Conservation (phyloP, 2,329 filamentous ascomycete genomes). For the Epicoccum sorghinum region DNA sequence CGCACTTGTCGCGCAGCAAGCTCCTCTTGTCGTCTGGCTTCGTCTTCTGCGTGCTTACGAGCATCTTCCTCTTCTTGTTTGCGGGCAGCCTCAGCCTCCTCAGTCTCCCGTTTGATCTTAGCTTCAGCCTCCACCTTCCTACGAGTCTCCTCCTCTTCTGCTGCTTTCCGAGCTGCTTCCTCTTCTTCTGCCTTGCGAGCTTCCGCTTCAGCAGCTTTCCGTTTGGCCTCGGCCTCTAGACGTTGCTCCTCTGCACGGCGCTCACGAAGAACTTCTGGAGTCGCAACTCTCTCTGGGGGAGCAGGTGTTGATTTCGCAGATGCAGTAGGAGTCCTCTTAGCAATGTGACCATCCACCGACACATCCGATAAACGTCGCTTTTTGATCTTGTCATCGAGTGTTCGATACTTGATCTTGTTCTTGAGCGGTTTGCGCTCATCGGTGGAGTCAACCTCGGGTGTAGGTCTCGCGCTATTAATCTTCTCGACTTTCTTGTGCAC, state of each 20-base stretch:
- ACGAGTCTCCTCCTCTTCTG: slow-evolving; percentile 36
- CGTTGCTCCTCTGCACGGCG: slow-evolving; percentile 44
- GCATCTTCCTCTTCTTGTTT: slow-evolving; percentile 41
- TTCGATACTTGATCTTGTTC: slow-evolving; percentile 41
- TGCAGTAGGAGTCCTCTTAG: slow-evolving; percentile 41
- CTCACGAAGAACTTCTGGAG: slow-evolving; percentile 42
- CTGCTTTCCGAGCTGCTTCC: slow-evolving; percentile 36
- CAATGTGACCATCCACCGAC: slow-evolving; percentile 36
- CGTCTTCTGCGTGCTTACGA: slow-evolving; percentile 37
- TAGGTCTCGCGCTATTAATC: slow-evolving; percentile 36
- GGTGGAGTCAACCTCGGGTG: slow-evolving; percentile 43
- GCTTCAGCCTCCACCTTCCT: slow-evolving; percentile 40
- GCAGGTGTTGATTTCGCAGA: slow-evolving; percentile 46
- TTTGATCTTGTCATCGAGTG: slow-evolving; percentile 41
- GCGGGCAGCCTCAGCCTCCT: slow-evolving; percentile 42
- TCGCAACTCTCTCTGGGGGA: slow-evolving; percentile 42
- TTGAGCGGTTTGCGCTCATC: slow-evolving; percentile 43
- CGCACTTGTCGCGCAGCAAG: slow-evolving; percentile 42
- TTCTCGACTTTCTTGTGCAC: slow-evolving; percentile 36
- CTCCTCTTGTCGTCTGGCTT: slow-evolving; percentile 36
- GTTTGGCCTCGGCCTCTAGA: slow-evolving; percentile 34
- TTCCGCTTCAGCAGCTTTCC: slow-evolving; percentile 34
- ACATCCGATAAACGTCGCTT: slow-evolving; percentile 41
- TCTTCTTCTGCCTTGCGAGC: slow-evolving; percentile 36
- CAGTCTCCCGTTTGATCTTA: slow-evolving; percentile 35